Base-by-base conservation (phyloP, 495 filamentous ascomycete species). In the Daldinia decipiens region DNA sequence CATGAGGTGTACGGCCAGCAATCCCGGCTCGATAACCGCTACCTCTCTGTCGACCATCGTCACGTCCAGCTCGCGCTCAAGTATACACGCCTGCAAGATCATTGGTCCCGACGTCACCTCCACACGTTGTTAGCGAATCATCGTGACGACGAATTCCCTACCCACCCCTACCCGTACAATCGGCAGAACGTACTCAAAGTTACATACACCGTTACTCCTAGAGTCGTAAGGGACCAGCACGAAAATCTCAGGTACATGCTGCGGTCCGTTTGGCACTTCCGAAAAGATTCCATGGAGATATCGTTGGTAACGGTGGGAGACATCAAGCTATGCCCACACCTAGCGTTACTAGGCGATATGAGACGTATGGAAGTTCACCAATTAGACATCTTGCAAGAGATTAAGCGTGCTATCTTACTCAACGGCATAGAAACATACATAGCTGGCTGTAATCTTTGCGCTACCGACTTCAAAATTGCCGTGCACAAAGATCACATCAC, bases 51-150 rank as follows among this genome's bases (percentile, higher is more conserved):
- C 4, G 43, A 60, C 5, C 54, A 70, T 31, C 60, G 36, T 15
- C 67, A 70, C n/a, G 8, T 70, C 15, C 60, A 64, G 55, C 67
- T 70, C 15, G 55, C 67, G 12, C 60, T 70, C n/a, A 70, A 70
- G 47, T 60, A 59, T 27, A 39, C 55, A 17, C 67, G 67, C 21
- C 21, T 70, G 27, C 12, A 19, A 29, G 6, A 2, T 4, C 19
- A 0, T 7, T 19, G n/a, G 4, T 59, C 60, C 45, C 17, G 32
- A 12, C 0, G n/a, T 8, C 60, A 70, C 54, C 45, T 60, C 15
- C 19, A 32, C 21, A 26, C 11, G 0, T 27, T 70, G 11, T 5
- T 65, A 21, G 60, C 55, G 15, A 29, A 47, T 9, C 11, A 62
- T 17, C 17, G 1, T 29, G 26, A 52, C 19, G 0, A 0, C 59